phyloP scores from a whole-genome alignment of 495 filamentous ascomycete genomes.

The Trichoderma asperelloides region DNA sequence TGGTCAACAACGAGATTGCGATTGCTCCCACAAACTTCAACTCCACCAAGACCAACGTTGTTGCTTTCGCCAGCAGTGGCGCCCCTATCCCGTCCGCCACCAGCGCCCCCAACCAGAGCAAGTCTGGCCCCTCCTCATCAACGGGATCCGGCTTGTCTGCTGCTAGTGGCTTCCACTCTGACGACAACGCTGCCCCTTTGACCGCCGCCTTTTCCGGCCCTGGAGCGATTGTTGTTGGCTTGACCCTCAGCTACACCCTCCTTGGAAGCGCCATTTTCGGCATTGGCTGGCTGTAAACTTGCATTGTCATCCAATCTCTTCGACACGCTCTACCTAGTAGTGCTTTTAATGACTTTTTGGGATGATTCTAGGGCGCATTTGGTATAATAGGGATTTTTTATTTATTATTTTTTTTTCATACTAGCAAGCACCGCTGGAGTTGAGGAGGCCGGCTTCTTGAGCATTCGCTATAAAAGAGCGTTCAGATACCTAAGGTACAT shows the following conservation, averaged over 20 bases:
- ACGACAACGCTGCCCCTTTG: conserved; percentile 8
- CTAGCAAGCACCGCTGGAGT: conserved; percentile 2
- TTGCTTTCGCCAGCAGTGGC: conserved; percentile 39
- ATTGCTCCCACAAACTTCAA: conserved; percentile 86
- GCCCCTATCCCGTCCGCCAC: conserved; percentile 44
- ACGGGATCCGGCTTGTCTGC: conserved; percentile 7
- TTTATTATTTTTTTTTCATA: not conserved
- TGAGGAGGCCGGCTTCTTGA: not conserved
- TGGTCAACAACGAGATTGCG: conserved; percentile 79
- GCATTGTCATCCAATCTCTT: not conserved
- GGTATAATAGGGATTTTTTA: not conserved
- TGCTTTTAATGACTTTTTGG: not conserved
- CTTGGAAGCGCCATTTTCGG: not conserved
- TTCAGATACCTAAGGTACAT: not conserved
- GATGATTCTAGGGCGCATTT: not conserved
- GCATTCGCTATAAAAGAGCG: conserved; percentile 1
- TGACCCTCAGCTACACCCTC: not conserved
- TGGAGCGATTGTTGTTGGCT: not conserved
- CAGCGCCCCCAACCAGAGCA: conserved; percentile 31
- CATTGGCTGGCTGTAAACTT: not conserved
- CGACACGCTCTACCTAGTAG: not conserved
- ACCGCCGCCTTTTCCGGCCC: not conserved
- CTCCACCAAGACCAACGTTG: conserved; percentile 48
- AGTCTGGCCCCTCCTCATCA: conserved; percentile 12
- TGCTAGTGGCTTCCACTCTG: conserved; percentile 14